phyloP scores from a whole-genome alignment of 345 rosid species.

The Populus davidiana region DNA sequence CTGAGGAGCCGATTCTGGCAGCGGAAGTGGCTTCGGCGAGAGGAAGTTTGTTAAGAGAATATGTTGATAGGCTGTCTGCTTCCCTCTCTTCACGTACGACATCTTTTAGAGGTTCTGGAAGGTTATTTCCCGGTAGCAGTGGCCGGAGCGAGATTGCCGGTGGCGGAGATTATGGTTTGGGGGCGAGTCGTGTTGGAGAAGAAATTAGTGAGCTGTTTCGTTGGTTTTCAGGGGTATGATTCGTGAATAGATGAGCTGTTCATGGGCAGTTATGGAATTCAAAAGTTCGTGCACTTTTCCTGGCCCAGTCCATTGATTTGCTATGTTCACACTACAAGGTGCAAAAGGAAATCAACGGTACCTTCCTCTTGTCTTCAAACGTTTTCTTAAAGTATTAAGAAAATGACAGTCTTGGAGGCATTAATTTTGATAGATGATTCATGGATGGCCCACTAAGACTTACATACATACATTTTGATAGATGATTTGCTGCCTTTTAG shows the following conservation, averaged over 20 bases:
- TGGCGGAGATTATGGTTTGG: slow-evolving; percentile 58
- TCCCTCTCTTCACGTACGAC: slow-evolving; percentile 64
- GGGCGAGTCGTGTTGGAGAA: slow-evolving; percentile 62
- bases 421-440: neutral
- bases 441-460: neutral
- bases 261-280: neutral
- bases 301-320: slow-evolving; percentile 5
- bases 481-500: neutral
- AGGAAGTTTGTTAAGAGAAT: slow-evolving; percentile 80
- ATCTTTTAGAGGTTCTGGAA: slow-evolving; percentile 76
- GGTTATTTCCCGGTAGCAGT: slow-evolving; percentile 77
- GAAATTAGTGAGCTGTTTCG: slow-evolving; percentile 89
- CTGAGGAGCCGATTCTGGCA: slow-evolving; percentile 43
- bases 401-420: neutral
- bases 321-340: neutral
- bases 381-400: neutral
- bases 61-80: slow-evolving; percentile 68
- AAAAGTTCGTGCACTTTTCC: neutral
- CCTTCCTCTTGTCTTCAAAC: neutral
- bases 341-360: neutral
- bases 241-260: neutral
- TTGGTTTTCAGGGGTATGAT: slow-evolving; percentile 81
- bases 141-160: slow-evolving; percentile 54
- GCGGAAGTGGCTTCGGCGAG: slow-evolving; percentile 54
- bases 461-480: neutral